phyloP scores from a whole-genome alignment of 202 grass and related monocot species.

The Digitaria exilis region DNA sequence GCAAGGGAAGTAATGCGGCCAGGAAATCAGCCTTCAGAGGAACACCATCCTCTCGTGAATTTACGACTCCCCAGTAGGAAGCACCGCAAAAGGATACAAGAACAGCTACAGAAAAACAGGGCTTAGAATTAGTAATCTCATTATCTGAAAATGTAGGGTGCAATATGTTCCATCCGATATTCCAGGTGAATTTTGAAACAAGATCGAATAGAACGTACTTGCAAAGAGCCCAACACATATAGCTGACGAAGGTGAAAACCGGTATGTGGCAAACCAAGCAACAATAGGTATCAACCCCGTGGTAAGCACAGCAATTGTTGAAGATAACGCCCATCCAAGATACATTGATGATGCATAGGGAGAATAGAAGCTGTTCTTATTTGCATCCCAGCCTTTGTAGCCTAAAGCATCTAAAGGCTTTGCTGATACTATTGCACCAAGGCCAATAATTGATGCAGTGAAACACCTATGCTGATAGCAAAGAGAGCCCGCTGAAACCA shows the following conservation, averaged over 20 bases:
- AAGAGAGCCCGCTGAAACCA: constrained; percentile 71
- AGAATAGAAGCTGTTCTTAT: constrained; percentile 82
- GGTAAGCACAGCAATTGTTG: constrained; percentile 74
- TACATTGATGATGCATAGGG: constrained; percentile 97
- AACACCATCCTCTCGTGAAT: constrained; percentile 78
- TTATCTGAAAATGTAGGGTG: constrained; percentile 10
- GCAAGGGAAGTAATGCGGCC: constrained; percentile 89
- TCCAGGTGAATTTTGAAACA: constrained; percentile 3
- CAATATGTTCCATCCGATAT: constrained; percentile 26
- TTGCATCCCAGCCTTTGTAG: constrained; percentile 90
- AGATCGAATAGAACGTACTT: constrained; percentile 53
- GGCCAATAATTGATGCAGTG: constrained; percentile 79
- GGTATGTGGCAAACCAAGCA: constrained; percentile 94
- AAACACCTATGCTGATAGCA: constrained; percentile 65
- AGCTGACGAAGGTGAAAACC: constrained; percentile 90
- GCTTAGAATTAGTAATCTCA: constrained; percentile 21
- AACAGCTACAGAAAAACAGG: constrained; percentile 63
- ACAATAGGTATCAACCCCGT: constrained; percentile 89
- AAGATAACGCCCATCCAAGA: constrained; percentile 95
- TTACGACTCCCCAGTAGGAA: constrained; percentile 96
- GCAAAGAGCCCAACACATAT: constrained; percentile 85
- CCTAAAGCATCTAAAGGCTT: constrained; percentile 96
- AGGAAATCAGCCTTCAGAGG: constrained; percentile 95
- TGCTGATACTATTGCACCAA: constrained; percentile 96
- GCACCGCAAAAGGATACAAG: constrained; percentile 85